phyloP scores from a whole-genome alignment of 2,329 filamentous ascomycete species.

The Akanthomyces lecanii region DNA sequence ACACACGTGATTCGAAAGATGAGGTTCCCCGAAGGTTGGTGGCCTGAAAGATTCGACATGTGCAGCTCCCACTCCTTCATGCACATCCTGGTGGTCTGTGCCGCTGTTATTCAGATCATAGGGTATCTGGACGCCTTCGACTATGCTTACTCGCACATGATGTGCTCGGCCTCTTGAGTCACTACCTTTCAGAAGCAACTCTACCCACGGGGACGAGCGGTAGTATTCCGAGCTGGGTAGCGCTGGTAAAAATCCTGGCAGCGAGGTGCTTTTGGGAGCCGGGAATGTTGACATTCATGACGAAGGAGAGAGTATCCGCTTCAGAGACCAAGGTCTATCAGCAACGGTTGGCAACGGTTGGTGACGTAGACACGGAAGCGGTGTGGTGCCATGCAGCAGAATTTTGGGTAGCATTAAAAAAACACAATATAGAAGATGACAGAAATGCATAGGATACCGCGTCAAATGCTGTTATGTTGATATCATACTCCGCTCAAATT shows the following conservation, averaged over 20 bases:
- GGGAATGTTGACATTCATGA: background rate
- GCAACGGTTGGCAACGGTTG: background rate
- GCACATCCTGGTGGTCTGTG: slow-evolving; percentile 12
- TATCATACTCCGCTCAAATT: too few relatives aligned
- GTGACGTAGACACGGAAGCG: too few relatives aligned
- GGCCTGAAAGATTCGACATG: slow-evolving; percentile 14
- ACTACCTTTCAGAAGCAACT: background rate
- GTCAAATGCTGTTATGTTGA: too few relatives aligned
- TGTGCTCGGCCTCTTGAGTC: slow-evolving; percentile 3
- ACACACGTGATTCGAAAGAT: slow-evolving; percentile 17
- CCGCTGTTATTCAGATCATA: slow-evolving; percentile 13
- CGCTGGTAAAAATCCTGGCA: background rate
- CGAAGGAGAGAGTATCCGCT: background rate
- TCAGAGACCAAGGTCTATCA: background rate
- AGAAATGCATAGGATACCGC: too few relatives aligned
- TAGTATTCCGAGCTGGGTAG: background rate
- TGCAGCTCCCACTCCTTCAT: slow-evolving; percentile 13
- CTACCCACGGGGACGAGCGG: background rate
- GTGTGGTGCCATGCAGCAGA: too few relatives aligned
- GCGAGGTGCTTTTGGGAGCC: background rate
- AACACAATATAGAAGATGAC: too few relatives aligned
- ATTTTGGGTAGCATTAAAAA: too few relatives aligned
- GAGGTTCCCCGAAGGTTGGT: slow-evolving; percentile 12
- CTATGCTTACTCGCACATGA: slow-evolving; percentile 8
- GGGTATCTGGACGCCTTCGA: slow-evolving; percentile 15